These are phyloP conservation scores for Tricholoma terreum DNA, from an alignment of 768 basidiomycete species.

Conservation along the genomic window DNA sequence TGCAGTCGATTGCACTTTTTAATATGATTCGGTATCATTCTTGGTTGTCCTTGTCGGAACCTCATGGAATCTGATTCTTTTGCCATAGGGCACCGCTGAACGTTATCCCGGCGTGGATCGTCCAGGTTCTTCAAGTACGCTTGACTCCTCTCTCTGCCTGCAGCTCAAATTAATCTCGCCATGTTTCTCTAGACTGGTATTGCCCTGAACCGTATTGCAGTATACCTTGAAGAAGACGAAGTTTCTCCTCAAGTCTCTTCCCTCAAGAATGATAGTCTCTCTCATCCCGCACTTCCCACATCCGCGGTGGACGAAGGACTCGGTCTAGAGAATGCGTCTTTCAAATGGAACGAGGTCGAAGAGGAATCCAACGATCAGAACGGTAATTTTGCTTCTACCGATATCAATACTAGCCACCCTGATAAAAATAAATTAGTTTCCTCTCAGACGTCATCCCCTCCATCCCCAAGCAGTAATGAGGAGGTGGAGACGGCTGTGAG, in stretches of 20 bases:
- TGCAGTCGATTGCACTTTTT: constrained; percentile 75
- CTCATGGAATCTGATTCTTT: not conserved
- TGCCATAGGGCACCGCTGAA: constrained; percentile 60
- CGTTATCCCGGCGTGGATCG: constrained; percentile 76
- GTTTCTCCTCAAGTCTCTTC: constrained; percentile 65
- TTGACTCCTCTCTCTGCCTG: not conserved
- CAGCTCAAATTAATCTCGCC: not conserved
- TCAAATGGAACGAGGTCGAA: constrained; percentile 59
- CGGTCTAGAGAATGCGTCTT: constrained; percentile 55
- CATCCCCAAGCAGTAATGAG: constrained; percentile 3
- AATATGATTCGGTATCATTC: constrained; percentile 68
- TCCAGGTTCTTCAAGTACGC: constrained; percentile 65
- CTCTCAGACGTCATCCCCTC: not conserved
- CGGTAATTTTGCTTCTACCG: constrained; percentile 10
- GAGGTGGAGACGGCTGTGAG: constrained; percentile 18
- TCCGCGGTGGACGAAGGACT: constrained; percentile 39
- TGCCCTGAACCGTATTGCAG: constrained; percentile 63
- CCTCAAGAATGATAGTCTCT: constrained; percentile 41
- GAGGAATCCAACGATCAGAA: constrained; percentile 17
- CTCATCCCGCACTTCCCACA: constrained; percentile 25
- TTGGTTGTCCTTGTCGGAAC: not conserved
- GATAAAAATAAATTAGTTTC: constrained; percentile 4
- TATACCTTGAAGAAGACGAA: constrained; percentile 69
- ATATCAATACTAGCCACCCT: constrained; percentile 1
- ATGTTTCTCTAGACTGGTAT: constrained; percentile 46